These are phyloP conservation scores for Athelia psychrophila DNA, from an alignment of 1,284 basidiomycete species.

Conservation along the genomic window DNA sequence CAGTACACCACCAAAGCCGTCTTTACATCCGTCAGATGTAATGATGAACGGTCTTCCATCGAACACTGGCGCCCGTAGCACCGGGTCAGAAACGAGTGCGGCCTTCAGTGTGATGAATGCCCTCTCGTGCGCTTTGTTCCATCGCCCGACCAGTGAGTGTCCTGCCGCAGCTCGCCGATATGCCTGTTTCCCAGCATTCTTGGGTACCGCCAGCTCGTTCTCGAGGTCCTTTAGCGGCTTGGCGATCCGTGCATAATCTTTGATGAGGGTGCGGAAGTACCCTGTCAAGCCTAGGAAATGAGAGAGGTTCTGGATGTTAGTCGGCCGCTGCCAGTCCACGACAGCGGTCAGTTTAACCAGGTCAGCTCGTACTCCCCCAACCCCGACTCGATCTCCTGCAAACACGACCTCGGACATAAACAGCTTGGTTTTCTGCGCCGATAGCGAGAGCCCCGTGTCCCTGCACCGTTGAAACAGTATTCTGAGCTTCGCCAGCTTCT, in stretches of 20 bases:
- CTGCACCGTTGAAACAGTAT: constrained; percentile 18
- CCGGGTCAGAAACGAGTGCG: constrained; percentile 23
- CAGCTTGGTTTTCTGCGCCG: no score
- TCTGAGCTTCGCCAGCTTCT: constrained; percentile 16
- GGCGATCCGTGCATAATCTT: constrained; percentile 19
- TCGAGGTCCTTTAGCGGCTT: constrained; percentile 26
- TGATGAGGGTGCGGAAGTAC: constrained; percentile 29
- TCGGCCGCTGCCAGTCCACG: constrained; percentile 27
- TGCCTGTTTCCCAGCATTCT: constrained; percentile 14
- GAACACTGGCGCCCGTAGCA: no score
- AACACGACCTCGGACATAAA: constrained; percentile 29
- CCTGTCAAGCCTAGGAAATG: constrained; percentile 24
- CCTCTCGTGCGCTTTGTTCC: constrained; percentile 23
- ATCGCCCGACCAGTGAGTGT: constrained; percentile 16
- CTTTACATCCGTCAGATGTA: no score
- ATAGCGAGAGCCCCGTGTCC: constrained; percentile 21
- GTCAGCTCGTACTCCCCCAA: constrained; percentile 24
- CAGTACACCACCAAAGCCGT: no score
- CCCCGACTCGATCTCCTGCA: constrained; percentile 25
- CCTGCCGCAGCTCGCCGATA: constrained; percentile 18
- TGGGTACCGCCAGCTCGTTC: constrained; percentile 15
- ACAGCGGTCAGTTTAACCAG: constrained; percentile 27
- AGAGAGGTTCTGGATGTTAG: constrained; percentile 16
- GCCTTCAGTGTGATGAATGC: constrained; percentile 28
- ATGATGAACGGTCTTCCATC: no score